Evolutionary conservation across 306 rosid genomes (phyloP), one percentile per base, ranked within the genome.

Genomic region (Fragaria nilgerrensis): DNA sequence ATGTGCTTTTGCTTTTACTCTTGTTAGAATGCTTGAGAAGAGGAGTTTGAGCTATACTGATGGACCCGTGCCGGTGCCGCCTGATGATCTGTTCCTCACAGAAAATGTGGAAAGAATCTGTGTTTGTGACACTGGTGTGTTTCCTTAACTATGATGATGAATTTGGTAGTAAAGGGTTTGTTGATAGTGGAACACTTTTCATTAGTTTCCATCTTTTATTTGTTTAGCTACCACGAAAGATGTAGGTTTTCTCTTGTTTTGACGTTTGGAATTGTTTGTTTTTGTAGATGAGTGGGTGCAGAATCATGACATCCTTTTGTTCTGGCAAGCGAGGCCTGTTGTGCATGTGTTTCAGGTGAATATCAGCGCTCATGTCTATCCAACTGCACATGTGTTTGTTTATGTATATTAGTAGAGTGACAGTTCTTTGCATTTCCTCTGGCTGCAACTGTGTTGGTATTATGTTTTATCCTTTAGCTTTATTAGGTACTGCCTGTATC

Each of bases 251-350:
- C 27, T 27, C 45, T 29, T 15, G 77, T 77, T 83, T 75, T 75
- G 75, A 77, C 78, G 44, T 34, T 76, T 49, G 73, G 65, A 43
- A 68, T 29, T 27, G 23, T 74, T 81, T 64, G 4, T 64, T 55
- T 75, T 81, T 86, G 85, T 69, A 92, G 97, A 90, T 74, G 97
- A 92, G 78, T 84, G 91, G 85, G 78, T 84, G 86, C 88, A 85
- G 76, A 87, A 85, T 79, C 92, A 82, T 74, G 86, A 89, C 5
- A 81, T 95, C 77, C 97, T 95, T 79, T 84, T 95, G 86, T 95
- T 95, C 88, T 95, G 99, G 99, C 99, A 92, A 88, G 98, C 91
- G 74, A 89, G 91, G 84, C 99, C 97, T 49, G 91, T 86, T 72
- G 99, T 95, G 77, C 96, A 89, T 64, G 96, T 91, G 70, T 95